Percentiles rank a stretch among this genome's conserved stretches.
phyloP scores from a whole-genome alignment of 23 red algal genomes.

The Gracilaria vermiculophylla region DNA sequence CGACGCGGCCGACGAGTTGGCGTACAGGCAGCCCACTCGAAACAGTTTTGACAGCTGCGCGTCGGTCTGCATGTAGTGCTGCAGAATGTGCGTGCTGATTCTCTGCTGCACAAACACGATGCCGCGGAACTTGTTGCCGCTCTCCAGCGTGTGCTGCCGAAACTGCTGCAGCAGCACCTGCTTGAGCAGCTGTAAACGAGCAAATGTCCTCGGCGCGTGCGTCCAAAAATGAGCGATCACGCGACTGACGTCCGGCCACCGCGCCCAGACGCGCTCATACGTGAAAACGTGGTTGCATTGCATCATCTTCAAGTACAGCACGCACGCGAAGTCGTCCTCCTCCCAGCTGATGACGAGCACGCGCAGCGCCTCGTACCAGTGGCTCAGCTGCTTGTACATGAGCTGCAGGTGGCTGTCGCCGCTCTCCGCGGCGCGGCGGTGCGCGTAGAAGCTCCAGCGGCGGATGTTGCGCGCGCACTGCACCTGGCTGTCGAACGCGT shows the following conservation, averaged over 20 bases:
- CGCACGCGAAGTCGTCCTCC: conserved; percentile 22
- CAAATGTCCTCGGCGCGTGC: neutral
- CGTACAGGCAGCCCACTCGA: conserved; percentile 16
- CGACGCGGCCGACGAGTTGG: conserved; percentile 2
- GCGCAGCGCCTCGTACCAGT: conserved; percentile 54
- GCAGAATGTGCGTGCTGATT: conserved; percentile 29
- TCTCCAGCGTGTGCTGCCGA: neutral
- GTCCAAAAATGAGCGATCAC: conserved; percentile 5
- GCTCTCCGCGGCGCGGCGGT: neutral
- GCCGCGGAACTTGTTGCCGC: conserved; percentile 11
- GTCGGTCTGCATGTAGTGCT: conserved; percentile 24
- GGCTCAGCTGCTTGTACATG: conserved; percentile 14
- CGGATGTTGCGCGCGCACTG: neutral
- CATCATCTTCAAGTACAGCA: conserved; percentile 29
- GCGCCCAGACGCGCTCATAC: neutral
- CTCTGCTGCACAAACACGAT: conserved; percentile 50
- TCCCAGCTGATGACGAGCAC: conserved; percentile 42
- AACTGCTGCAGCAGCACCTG: conserved; percentile 5
- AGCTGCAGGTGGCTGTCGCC: neutral
- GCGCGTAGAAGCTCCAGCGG: conserved; percentile 4
- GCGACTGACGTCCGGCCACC: neutral
- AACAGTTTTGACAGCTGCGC: neutral
- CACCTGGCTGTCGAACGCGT: neutral
- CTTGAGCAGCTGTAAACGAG: neutral
- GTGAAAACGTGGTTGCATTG: conserved; percentile 1